Conservation (phyloP, 108 stramenopile genomes). For the Bacterosira constricta region DNA sequence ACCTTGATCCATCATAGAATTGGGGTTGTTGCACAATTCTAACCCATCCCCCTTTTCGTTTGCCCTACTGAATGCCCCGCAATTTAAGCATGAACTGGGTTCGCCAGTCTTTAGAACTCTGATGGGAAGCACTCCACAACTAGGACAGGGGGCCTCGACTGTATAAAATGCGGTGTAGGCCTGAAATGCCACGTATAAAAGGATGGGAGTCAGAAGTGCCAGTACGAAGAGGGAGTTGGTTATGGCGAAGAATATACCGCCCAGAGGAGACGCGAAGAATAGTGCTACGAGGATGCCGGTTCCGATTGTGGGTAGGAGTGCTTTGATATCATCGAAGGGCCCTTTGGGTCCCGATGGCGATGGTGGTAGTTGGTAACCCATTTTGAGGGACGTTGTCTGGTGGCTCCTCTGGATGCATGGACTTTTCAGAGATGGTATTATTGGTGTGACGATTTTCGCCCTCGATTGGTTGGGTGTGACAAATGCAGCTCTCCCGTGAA, state of each 20-base stretch:
- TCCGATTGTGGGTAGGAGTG: constrained; percentile 39
- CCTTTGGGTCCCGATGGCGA: constrained; percentile 35
- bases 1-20: constrained; percentile 47
- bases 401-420: no score
- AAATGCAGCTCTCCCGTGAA: constrained; percentile 20
- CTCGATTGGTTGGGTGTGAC: constrained; percentile 3
- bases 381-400: constrained; percentile 6
- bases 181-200: constrained; percentile 60
- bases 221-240: constrained; percentile 72
- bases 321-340: constrained; percentile 28
- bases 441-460: constrained; percentile 1
- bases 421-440: background rate
- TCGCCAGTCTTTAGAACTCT: constrained; percentile 55
- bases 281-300: constrained; percentile 25
- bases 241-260: constrained; percentile 71
- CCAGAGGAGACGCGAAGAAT: constrained; percentile 77
- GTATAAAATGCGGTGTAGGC: constrained; percentile 70
- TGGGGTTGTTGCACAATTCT: constrained; percentile 55
- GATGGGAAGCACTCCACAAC: constrained; percentile 59
- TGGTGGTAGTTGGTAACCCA: constrained; percentile 41
- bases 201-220: constrained; percentile 55
- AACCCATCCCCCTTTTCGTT: constrained; percentile 48
- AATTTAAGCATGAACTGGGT: constrained; percentile 67
- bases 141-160: constrained; percentile 67
- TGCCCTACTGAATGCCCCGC: constrained; percentile 62